These are phyloP conservation scores for Colletotrichum nymphaeae DNA, from an alignment of 2,329 filamentous ascomycete species.

Conservation along the genomic window DNA sequence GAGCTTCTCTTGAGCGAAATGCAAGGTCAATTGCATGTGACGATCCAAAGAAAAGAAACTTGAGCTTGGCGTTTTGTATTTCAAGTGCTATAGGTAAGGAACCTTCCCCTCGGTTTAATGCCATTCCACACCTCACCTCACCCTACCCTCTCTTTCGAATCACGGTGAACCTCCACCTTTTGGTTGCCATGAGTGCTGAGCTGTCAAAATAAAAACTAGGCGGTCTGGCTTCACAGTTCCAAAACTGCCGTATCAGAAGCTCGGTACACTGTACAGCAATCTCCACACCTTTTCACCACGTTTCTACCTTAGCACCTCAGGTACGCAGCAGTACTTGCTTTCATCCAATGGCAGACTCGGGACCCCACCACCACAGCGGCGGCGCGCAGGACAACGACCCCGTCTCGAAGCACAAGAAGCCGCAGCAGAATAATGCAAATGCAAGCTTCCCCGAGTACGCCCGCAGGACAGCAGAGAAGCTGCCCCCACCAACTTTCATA, in stretches of 20 bases:
- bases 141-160: not conserved
- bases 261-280: constrained; percentile 15
- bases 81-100: not conserved
- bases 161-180: not conserved
- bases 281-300: not conserved
- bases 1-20: not conserved
- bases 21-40: not conserved
- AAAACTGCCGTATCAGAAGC: constrained; percentile 4
- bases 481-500: constrained; percentile 57
- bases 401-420: constrained; percentile 43
- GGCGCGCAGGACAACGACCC: constrained; percentile 42
- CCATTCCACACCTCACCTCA: not conserved
- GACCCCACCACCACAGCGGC: constrained; percentile 46
- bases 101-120: not conserved
- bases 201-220: constrained; percentile 7
- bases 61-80: not conserved
- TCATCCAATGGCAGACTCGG: constrained; percentile 40
- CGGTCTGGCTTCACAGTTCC: constrained; percentile 12
- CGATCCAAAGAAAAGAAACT: too few relatives aligned
- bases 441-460: constrained; percentile 31
- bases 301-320: too few relatives aligned
- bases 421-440: constrained; percentile 33
- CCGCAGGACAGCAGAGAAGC: constrained; percentile 49
- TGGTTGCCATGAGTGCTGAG: constrained; percentile 4
- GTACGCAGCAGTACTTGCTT: too few relatives aligned